Evolutionary conservation across 305 asterid genomes (phyloP).

Genomic region (Petunia hybrid): DNA sequence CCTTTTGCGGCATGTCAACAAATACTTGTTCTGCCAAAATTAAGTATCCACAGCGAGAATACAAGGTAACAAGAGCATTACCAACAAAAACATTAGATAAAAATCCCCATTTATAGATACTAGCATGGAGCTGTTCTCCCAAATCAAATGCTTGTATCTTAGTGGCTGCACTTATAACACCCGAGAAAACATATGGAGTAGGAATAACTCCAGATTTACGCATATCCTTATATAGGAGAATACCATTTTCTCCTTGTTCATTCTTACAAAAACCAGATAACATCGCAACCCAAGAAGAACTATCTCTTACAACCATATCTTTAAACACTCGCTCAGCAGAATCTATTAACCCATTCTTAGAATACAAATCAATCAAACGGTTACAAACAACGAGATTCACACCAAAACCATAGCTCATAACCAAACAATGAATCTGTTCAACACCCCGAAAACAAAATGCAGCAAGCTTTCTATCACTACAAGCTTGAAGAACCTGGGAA

Average conservation of each 20-base stretch:
- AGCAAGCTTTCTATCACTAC: conserved; percentile 47
- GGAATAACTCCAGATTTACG: conserved; percentile 73
- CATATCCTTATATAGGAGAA: conserved; percentile 74
- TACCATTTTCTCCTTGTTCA: conserved; percentile 55
- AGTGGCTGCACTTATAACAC: conserved; percentile 82
- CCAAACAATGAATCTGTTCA: conserved; percentile 78
- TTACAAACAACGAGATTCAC: conserved; percentile 60
- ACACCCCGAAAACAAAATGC: conserved; percentile 43
- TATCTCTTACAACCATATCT: conserved; percentile 61
- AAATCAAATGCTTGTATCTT: conserved; percentile 60
- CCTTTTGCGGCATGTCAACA: conserved; percentile 65
- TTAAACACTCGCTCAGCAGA: conserved; percentile 65
- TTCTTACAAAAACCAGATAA: conserved; percentile 81
- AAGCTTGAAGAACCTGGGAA: conserved; percentile 58
- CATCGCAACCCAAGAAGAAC: conserved; percentile 95
- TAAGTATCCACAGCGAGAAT: conserved; percentile 66
- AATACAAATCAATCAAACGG: conserved; percentile 77
- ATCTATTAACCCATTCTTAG: conserved; percentile 65
- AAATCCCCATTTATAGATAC: conserved; percentile 81
- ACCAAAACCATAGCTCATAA: conserved; percentile 59
- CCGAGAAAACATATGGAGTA: conserved; percentile 85
- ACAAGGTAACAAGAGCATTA: conserved; percentile 84
- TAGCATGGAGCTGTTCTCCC: conserved; percentile 86
- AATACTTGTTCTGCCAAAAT: conserved; percentile 74
- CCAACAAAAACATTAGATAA: conserved; percentile 75